These are phyloP conservation scores for Citrullus colocynthis DNA, from an alignment of 306 rosid genomes.

Conservation along the genomic window DNA sequence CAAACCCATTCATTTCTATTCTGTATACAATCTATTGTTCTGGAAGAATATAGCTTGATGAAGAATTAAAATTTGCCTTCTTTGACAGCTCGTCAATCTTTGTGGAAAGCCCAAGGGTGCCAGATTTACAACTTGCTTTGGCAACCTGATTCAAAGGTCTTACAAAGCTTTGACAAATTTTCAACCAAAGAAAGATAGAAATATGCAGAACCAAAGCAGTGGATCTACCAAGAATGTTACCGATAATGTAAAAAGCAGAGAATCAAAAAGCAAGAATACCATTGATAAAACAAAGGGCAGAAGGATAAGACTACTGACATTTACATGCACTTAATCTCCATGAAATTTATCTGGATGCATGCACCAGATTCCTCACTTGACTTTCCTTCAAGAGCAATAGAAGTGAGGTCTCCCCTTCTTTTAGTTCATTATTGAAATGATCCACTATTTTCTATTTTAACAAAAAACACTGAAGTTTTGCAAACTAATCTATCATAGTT, in stretches of 20 bases:
- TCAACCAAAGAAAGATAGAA: slow-evolving; percentile 14
- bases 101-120: slow-evolving; percentile 17
- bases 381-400: neutral
- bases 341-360: neutral
- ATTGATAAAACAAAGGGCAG: slow-evolving; percentile 1
- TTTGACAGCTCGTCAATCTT: slow-evolving; percentile 18
- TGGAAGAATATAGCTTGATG: neutral
- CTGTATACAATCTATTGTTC: neutral
- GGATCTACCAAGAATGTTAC: slow-evolving; percentile 3
- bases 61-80: neutral
- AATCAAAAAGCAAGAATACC: neutral
- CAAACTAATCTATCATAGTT: neutral
- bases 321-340: slow-evolving; percentile 1
- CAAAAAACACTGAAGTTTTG: neutral
- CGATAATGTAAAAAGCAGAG: neutral
- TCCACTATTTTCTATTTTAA: neutral
- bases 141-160: slow-evolving; percentile 30
- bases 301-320: slow-evolving; percentile 16
- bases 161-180: slow-evolving; percentile 19
- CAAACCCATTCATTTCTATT: neutral
- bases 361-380: neutral
- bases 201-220: slow-evolving; percentile 10
- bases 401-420: neutral
- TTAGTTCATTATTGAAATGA: neutral
- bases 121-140: slow-evolving; percentile 26